phyloP scores from a whole-genome alignment of 371 early-diverging fungal genomes.

The Cokeromyces recurvatus region DNA sequence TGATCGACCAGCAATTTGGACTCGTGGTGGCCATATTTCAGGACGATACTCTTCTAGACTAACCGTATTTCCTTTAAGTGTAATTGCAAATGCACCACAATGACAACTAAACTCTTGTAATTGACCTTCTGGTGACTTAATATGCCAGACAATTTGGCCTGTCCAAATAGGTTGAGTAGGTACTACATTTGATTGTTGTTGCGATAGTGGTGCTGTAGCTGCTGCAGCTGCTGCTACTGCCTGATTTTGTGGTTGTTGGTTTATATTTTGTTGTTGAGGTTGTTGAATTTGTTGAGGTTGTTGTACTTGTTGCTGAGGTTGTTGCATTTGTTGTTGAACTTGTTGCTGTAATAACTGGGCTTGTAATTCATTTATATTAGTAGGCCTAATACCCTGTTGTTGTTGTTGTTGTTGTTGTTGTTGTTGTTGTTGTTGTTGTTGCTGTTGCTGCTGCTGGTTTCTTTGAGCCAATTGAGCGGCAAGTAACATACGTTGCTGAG shows the following conservation, averaged over 20 bases:
- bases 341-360: slow-evolving; percentile 17
- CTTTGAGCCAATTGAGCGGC: slow-evolving; percentile 23
- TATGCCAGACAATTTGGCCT: slow-evolving; percentile 56
- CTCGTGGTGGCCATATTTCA: slow-evolving; percentile 51
- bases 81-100: slow-evolving; percentile 47
- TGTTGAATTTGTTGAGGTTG: slow-evolving; percentile 4
- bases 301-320: slow-evolving; percentile 13
- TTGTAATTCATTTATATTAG: slow-evolving; percentile 14
- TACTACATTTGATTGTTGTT: slow-evolving; percentile 20
- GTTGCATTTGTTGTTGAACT: slow-evolving; percentile 23
- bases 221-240: neutral
- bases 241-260: neutral
- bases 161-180: slow-evolving; percentile 49
- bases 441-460: slow-evolving; percentile 11
- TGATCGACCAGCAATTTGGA: slow-evolving; percentile 46
- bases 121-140: slow-evolving; percentile 34
- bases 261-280: neutral
- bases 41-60: slow-evolving; percentile 44
- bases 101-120: slow-evolving; percentile 42
- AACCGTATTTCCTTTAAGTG: slow-evolving; percentile 30
- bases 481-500: slow-evolving; percentile 19
- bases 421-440: too few species aligned
- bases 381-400: slow-evolving; percentile 3
- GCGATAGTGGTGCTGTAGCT: slow-evolving; percentile 9
- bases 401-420: slow-evolving; percentile 4